Conservation (phyloP, 441 rosid genomes). For the Euphorbia celastroides region DNA sequence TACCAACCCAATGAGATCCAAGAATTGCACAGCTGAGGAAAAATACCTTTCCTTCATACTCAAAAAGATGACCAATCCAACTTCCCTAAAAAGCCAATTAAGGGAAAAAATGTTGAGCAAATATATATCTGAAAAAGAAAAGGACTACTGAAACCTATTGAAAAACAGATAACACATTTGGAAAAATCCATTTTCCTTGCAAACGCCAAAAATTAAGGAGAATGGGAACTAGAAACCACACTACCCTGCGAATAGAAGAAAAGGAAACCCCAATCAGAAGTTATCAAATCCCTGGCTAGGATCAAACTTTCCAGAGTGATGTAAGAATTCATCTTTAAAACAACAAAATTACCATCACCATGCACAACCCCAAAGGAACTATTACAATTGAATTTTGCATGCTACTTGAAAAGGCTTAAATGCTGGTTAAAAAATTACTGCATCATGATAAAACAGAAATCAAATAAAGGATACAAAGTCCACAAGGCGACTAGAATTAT, state of each 20-base stretch:
- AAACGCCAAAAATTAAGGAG: not conserved
- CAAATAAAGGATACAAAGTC: slow-evolving; percentile 79
- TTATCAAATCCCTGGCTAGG: not conserved
- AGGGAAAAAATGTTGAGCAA: slow-evolving; percentile 29
- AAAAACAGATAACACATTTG: not conserved
- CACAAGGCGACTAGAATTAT: slow-evolving; percentile 78
- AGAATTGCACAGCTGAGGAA: not conserved
- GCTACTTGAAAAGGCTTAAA: no score
- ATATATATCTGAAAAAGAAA: not conserved
- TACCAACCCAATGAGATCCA: slow-evolving; percentile 9
- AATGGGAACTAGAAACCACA: not conserved
- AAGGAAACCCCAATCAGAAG: not conserved
- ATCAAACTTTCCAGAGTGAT: not conserved
- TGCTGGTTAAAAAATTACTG: not conserved
- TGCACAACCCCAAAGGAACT: not conserved
- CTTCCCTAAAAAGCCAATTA: slow-evolving; percentile 54
- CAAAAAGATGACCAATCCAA: slow-evolving; percentile 62
- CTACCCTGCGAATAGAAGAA: not conserved
- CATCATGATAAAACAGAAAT: not conserved
- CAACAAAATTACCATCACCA: not conserved
- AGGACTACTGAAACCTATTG: not conserved
- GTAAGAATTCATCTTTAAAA: not conserved
- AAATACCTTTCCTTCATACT: slow-evolving; percentile 60
- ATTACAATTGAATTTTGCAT: not conserved
- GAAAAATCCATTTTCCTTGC: not conserved